These are phyloP conservation scores for Pichia heedii DNA, from an alignment of 805 yeast species.

Conservation along the genomic window DNA sequence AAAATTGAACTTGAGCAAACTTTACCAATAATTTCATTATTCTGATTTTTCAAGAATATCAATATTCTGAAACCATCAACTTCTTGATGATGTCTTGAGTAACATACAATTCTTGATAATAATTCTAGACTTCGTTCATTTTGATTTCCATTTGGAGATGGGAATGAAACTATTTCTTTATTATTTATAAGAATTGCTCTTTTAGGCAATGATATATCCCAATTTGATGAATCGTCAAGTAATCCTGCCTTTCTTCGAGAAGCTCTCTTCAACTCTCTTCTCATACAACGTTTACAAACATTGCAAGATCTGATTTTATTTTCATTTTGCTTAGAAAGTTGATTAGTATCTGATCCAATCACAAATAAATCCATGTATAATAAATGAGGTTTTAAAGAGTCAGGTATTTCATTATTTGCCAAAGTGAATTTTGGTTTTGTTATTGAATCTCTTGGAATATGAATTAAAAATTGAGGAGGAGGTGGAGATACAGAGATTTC, in stretches of 20 bases:
- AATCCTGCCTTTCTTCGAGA: slow-evolving; percentile 81
- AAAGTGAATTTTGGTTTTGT: slow-evolving; percentile 80
- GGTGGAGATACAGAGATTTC: slow-evolving; percentile 62
- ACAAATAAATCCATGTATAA: slow-evolving; percentile 73
- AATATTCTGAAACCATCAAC: slow-evolving; percentile 73
- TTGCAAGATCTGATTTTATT: slow-evolving; percentile 39
- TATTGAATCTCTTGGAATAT: slow-evolving; percentile 79
- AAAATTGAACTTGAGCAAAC: slow-evolving; percentile 65
- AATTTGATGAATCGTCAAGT: slow-evolving; percentile 62
- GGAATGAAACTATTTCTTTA: slow-evolving; percentile 73
- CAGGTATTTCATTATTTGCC: slow-evolving; percentile 36
- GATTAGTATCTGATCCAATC: slow-evolving; percentile 27
- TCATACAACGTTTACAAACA: slow-evolving; percentile 82
- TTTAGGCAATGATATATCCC: slow-evolving; percentile 65
- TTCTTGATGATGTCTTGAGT: slow-evolving; percentile 92
- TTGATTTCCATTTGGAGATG: slow-evolving; percentile 39
- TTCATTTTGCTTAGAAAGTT: slow-evolving; percentile 6
- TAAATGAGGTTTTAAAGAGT: slow-evolving; percentile 42
- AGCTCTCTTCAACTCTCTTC: slow-evolving; percentile 90
- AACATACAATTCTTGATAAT: slow-evolving; percentile 79
- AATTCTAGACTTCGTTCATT: slow-evolving; percentile 36
- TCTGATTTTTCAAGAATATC: slow-evolving; percentile 54
- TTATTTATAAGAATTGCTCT: slow-evolving; percentile 88
- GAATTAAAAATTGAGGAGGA: slow-evolving; percentile 63
- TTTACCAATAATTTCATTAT: slow-evolving; percentile 61